Conservation (phyloP, 257 asterid genomes). For the Salvia miltiorrhiza region DNA sequence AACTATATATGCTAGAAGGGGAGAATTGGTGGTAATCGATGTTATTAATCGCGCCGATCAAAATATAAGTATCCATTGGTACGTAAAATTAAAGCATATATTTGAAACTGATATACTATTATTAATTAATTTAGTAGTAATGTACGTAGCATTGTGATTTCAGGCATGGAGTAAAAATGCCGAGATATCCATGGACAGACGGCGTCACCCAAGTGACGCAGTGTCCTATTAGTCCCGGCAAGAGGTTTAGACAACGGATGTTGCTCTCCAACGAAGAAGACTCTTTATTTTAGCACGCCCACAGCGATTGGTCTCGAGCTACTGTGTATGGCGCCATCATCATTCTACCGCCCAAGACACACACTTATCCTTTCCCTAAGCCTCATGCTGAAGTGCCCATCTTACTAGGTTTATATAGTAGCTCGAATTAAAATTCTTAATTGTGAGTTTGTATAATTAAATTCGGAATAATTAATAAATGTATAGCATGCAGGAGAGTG, state of each 20-base stretch:
- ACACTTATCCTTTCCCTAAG: constrained; percentile 41
- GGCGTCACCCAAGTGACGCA: constrained; percentile 58
- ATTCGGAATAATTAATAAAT: too few species aligned
- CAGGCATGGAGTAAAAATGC: constrained; percentile 73
- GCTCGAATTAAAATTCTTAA: too few species aligned
- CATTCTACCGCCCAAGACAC: constrained; percentile 28
- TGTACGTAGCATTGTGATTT: too few species aligned
- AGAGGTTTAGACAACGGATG: constrained; percentile 38
- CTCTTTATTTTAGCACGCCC: constrained; percentile 81
- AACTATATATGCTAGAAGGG: constrained; percentile 28
- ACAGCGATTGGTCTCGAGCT: constrained; percentile 55
- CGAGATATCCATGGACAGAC: constrained; percentile 65
- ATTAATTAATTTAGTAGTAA: too few species aligned
- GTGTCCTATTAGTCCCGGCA: constrained; percentile 55
- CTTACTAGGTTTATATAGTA: constrained; percentile 36
- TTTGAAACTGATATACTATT: too few species aligned
- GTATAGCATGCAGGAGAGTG: constrained; percentile 45
- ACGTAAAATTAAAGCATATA: neutral
- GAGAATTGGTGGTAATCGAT: neutral
- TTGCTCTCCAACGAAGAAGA: constrained; percentile 56
- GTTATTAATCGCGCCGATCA: constrained; percentile 17
- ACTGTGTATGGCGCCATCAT: constrained; percentile 53
- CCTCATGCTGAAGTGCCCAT: constrained; percentile 49
- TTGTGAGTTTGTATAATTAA: too few species aligned
- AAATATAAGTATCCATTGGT: constrained; percentile 41